Percentiles rank a stretch among this genome's conserved stretches.
Conservation (phyloP, 2,329 filamentous ascomycete species). For the Tolypocladium pustulatum region DNA sequence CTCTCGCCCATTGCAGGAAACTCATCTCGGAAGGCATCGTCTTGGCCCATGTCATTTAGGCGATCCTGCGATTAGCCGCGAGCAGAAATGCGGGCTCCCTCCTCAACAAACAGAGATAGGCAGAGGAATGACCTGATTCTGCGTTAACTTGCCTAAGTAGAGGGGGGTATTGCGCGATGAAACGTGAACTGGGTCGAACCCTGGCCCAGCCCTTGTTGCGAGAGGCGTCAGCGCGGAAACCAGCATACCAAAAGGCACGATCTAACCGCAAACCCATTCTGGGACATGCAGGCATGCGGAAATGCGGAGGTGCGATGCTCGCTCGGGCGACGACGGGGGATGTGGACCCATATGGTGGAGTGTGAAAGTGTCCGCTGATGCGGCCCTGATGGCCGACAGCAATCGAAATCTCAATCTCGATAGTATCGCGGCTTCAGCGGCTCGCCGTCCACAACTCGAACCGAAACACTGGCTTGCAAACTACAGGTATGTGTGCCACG, state of each 20-base stretch:
- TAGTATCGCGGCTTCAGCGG: background rate
- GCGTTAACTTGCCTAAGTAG: background rate
- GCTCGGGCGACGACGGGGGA: background rate
- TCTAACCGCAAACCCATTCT: too few species aligned
- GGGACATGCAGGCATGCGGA: background rate
- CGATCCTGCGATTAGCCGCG: background rate
- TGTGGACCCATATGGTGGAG: background rate
- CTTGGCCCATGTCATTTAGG: background rate
- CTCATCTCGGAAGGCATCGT: background rate
- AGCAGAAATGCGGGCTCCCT: background rate
- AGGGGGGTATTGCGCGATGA: background rate
- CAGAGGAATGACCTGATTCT: background rate
- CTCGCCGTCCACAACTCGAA: background rate
- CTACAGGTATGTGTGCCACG: background rate
- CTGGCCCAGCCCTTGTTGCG: background rate
- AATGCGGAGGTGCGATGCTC: background rate
- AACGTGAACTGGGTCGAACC: background rate
- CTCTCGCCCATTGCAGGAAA: background rate
- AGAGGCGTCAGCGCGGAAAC: background rate
- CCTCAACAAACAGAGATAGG: background rate
- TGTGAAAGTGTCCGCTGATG: background rate
- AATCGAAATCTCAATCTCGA: too few species aligned
- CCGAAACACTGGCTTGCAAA: background rate
- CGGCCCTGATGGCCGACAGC: background rate
- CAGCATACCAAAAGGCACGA: background rate